Conservation (phyloP, 176 grass and related monocot genomes). For the Saccharum spontaneum region DNA sequence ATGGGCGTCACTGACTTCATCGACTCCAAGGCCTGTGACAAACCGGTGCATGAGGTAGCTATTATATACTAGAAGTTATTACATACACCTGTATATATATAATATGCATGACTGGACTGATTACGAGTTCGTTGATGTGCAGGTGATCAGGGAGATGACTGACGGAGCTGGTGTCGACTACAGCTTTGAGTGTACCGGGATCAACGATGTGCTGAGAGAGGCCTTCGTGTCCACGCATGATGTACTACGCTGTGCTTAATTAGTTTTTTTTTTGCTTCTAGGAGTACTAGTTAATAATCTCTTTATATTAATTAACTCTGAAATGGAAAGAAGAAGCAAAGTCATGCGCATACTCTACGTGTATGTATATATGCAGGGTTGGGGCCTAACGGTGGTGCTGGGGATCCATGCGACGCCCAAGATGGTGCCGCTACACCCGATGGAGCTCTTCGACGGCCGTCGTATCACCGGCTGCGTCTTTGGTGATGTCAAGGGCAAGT, state of each 20-base stretch:
- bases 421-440: conserved; percentile 84
- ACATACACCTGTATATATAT: not conserved
- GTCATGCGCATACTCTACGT: too few relatives aligned
- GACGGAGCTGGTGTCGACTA: conserved; percentile 80
- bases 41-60: conserved; percentile 56
- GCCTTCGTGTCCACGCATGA: conserved; percentile 82
- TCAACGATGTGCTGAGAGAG: conserved; percentile 61
- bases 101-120: not conserved
- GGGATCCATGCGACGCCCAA: conserved; percentile 73
- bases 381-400: conserved; percentile 75
- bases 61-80: too few relatives aligned
- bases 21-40: conserved; percentile 46
- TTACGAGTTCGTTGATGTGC: not conserved
- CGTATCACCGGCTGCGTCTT: conserved; percentile 62
- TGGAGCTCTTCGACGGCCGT: conserved; percentile 85
- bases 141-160: conserved; percentile 82
- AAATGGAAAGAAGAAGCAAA: too few relatives aligned
- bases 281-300: too few relatives aligned
- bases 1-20: conserved; percentile 88
- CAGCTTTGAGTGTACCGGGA: conserved; percentile 88
- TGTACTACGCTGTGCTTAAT: conserved; percentile 19
- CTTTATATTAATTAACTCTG: too few relatives aligned
- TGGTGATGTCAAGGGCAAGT: conserved; percentile 87
- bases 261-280: too few relatives aligned
- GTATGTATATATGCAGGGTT: conserved; percentile 45